Evolutionary conservation across 2,329 filamentous ascomycete species (phyloP).

Genomic region (Phoma sp.): DNA sequence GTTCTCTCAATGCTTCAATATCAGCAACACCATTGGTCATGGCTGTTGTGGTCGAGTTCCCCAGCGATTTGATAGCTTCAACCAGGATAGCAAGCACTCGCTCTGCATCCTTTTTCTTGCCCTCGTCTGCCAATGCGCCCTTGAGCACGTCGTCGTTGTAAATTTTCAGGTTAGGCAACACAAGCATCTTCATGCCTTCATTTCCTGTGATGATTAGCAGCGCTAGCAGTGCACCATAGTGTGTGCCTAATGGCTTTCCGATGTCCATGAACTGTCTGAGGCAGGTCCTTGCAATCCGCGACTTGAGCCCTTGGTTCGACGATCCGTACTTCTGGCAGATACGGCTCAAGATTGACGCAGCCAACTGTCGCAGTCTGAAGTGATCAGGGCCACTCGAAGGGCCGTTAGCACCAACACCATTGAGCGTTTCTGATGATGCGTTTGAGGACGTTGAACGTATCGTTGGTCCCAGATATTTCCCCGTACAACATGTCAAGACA

Average conservation of each 20-base stretch:
- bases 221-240: conserved; percentile 88
- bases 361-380: conserved; percentile 83
- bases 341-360: conserved; percentile 79
- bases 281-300: conserved; percentile 90
- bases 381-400: conserved; percentile 57
- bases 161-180: conserved; percentile 70
- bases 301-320: conserved; percentile 81
- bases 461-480: conserved; percentile 75
- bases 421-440: conserved; percentile 56
- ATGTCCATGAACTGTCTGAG: conserved; percentile 92
- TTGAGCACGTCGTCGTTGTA: conserved; percentile 67
- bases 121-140: conserved; percentile 59
- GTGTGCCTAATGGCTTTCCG: conserved; percentile 79
- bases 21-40: conserved; percentile 52
- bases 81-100: conserved; percentile 66
- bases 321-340: conserved; percentile 83
- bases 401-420: conserved; percentile 42
- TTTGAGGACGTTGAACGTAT: conserved; percentile 59
- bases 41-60: conserved; percentile 52
- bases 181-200: conserved; percentile 68
- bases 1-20: conserved; percentile 50
- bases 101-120: conserved; percentile 65
- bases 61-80: conserved; percentile 62
- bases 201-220: conserved; percentile 77
- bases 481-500: conserved; percentile 89